Percentiles rank a stretch among this genome's conserved stretches.
Evolutionary conservation across 176 grass and related monocot species (phyloP).

Genomic region (Areca catechu): DNA sequence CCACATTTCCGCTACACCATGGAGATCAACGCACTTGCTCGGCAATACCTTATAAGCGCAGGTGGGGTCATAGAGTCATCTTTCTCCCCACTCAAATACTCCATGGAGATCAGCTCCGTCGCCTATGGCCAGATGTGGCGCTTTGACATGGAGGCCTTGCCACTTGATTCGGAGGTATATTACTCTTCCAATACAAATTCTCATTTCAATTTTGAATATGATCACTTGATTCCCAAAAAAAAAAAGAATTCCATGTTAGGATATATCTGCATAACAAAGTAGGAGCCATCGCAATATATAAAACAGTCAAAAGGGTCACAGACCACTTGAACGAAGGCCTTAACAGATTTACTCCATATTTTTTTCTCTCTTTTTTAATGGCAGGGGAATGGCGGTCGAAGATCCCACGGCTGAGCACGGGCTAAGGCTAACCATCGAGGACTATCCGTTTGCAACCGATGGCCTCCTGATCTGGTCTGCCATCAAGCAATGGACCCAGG

Average conservation of each 20-base stretch:
- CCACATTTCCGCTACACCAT: constrained; percentile 85
- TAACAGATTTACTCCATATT: no score
- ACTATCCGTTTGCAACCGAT: constrained; percentile 91
- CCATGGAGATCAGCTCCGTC: constrained; percentile 68
- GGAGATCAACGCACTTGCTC: constrained; percentile 62
- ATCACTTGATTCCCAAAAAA: no score
- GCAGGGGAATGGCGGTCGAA: constrained; percentile 69
- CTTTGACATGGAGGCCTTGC: constrained; percentile 74
- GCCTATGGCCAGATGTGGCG: constrained; percentile 69
- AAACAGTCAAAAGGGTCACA: no score
- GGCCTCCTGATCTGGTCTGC: constrained; percentile 71
- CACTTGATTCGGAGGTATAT: constrained; percentile 50
- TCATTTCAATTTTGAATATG: no score
- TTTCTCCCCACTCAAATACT: constrained; percentile 56
- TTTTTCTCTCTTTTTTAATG: background rate
- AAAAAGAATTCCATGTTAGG: no score
- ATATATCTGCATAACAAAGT: no score
- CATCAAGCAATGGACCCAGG: constrained; percentile 47
- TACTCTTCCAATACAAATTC: no score
- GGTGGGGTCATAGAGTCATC: constrained; percentile 58
- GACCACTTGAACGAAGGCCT: no score
- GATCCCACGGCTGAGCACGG: constrained; percentile 51
- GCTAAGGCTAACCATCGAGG: constrained; percentile 40
- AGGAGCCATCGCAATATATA: no score
- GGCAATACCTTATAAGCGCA: constrained; percentile 46